Evolutionary conservation across 805 yeast genomes (phyloP).

Genomic region (Alloascoidea hylecoeti): DNA sequence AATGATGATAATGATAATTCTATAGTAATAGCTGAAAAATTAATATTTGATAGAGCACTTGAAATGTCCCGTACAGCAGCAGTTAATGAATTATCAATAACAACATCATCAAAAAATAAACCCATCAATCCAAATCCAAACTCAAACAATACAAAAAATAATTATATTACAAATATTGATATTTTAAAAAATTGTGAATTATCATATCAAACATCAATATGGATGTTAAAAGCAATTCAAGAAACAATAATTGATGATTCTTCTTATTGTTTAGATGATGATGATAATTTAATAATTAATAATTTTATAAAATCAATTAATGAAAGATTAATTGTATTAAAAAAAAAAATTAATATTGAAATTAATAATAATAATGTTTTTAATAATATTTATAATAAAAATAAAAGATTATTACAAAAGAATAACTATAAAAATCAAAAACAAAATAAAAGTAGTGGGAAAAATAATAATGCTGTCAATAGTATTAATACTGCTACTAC

Average conservation of each 20-base stretch:
- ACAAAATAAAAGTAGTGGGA: too few relatives aligned
- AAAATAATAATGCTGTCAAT: too few relatives aligned
- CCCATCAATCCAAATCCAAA: too few relatives aligned
- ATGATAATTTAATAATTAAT: slow-evolving; percentile 64
- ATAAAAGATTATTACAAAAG: too few relatives aligned
- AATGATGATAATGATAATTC: slow-evolving; percentile 6
- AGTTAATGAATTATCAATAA: slow-evolving; percentile 67
- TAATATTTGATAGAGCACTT: slow-evolving; percentile 84
- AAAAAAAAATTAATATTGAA: slow-evolving; percentile 33
- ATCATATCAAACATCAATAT: slow-evolving; percentile 80
- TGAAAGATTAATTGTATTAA: slow-evolving; percentile 58
- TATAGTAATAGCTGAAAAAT: slow-evolving; percentile 49
- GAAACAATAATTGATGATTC: slow-evolving; percentile 27
- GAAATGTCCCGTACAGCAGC: slow-evolving; percentile 92
- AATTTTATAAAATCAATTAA: slow-evolving; percentile 76
- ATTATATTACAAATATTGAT: too few relatives aligned
- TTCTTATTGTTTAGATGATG: slow-evolving; percentile 47
- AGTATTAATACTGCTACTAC: too few relatives aligned
- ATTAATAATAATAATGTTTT: not conserved
- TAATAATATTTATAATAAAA: too few relatives aligned
- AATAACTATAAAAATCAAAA: too few relatives aligned
- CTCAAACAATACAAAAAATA: too few relatives aligned
- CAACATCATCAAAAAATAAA: too few relatives aligned
- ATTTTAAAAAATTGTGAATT: slow-evolving; percentile 70
- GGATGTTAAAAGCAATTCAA: slow-evolving; percentile 88